phyloP scores from a whole-genome alignment of 1,284 basidiomycete genomes.

The Jaminaea rosea region DNA sequence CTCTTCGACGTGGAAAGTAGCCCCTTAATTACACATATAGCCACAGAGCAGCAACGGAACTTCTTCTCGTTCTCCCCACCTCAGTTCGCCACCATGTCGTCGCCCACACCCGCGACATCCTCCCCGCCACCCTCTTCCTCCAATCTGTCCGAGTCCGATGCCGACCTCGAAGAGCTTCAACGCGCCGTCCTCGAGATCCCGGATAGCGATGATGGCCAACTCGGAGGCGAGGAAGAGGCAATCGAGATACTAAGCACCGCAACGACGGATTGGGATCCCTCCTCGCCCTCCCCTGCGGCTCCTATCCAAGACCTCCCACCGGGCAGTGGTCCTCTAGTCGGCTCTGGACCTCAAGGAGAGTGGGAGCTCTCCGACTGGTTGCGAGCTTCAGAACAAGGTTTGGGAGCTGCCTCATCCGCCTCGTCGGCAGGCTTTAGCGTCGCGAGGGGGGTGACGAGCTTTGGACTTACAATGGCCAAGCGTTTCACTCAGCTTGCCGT shows the following conservation, averaged over 20 bases:
- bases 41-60: too few relatives aligned
- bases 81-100: too few relatives aligned
- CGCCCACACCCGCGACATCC: background rate
- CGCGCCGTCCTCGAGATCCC: background rate
- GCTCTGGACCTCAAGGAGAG: background rate
- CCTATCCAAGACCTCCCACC: background rate
- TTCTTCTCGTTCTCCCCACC: too few relatives aligned
- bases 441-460: slow-evolving; percentile 23
- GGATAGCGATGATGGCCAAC: background rate
- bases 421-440: slow-evolving; percentile 30
- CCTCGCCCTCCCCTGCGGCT: background rate
- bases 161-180: background rate
- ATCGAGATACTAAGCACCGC: background rate
- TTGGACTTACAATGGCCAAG: slow-evolving; percentile 30
- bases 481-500: slow-evolving; percentile 31
- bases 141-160: background rate
- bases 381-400: slow-evolving; percentile 16
- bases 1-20: too few relatives aligned
- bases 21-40: too few relatives aligned
- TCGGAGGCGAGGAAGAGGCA: background rate
- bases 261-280: background rate
- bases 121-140: background rate
- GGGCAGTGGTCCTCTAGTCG: background rate
- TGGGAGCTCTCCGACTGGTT: slow-evolving; percentile 6
- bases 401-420: slow-evolving; percentile 27